Base-by-base conservation (phyloP, 2,329 filamentous ascomycete genomes). In the Zymoseptoria pseudotritici region DNA sequence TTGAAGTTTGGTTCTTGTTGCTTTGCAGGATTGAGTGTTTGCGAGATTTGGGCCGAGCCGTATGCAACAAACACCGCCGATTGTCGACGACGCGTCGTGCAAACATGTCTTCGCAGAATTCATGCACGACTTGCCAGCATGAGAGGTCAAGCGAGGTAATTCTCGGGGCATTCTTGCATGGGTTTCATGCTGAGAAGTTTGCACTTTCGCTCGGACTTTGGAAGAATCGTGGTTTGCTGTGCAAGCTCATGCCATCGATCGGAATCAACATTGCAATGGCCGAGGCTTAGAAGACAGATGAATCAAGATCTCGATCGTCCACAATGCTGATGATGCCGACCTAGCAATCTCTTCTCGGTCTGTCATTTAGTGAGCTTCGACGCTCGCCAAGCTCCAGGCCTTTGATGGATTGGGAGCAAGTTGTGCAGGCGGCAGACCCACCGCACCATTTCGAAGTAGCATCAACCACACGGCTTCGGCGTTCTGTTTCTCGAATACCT, bases 381-480 rank as follows among this genome's bases (percentile, higher is more conserved):
- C 11, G 46, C 22, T 24, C 55, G 31, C 63, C 53, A 58, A 64
- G 51, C 42, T 29, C 22, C 54, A 59, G 19, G 22, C 13, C 9
- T 29, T 7, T 11, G 17, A n/a, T n/a, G 56, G n/a, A 22, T 49
- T 22, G 17, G 49, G 13, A 17, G 46, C 8, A 13, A 17, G 22
- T 55, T 17, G 4, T 46, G 13, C 36, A n/a, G 17, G 36, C 13
- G 61, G 63, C 21, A 58, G 9, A n/a, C 10, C 50, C 13, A 58
- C 13, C 10, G 21, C 42, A 20, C 67, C 68, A 58, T 42, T 55
- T 50, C 63, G 61, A 52, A 69, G 81, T 68, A 83, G 73, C 50
- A 78, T 77, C 64, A 93, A 74, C 90, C 90, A 95, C 3, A 94
- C 86, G 1, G 88, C 87, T 76, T 94, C 90, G 0, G 81, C 77